Evolutionary conservation across 305 asterid species (phyloP).

Genomic region (Fraxinus angustifolia): DNA sequence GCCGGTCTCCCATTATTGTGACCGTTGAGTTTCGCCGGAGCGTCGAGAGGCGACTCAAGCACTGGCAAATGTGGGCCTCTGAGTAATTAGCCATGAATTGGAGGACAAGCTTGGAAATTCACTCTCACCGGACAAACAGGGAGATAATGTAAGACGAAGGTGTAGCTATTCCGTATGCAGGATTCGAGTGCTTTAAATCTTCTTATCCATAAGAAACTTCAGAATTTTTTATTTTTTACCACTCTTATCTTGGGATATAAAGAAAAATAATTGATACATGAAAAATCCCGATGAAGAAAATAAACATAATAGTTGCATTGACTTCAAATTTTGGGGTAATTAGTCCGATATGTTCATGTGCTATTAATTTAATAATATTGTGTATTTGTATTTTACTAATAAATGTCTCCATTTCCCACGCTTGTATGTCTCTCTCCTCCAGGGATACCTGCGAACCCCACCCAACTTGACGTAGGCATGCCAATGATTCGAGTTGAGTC

Average conservation of each 20-base stretch:
- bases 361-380: not conserved
- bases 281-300: not conserved
- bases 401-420: not conserved
- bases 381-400: not conserved
- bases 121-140: not conserved
- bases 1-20: conserved; percentile 44
- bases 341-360: not conserved
- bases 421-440: not conserved
- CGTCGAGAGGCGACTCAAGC: conserved; percentile 62
- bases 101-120: conserved; percentile 19
- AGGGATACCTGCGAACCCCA: no score
- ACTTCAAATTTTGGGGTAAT: not conserved
- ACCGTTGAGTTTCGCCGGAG: conserved; percentile 52
- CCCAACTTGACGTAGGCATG: no score
- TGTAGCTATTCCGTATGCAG: not conserved
- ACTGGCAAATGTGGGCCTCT: conserved; percentile 80
- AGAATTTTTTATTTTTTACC: not conserved
- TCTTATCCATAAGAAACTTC: not conserved
- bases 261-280: not conserved
- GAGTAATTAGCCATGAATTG: conserved; percentile 47
- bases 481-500: no score
- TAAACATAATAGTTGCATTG: not conserved
- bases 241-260: not conserved
- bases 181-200: not conserved
- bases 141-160: not conserved